Conservation (phyloP, 2,329 filamentous ascomycete genomes). For the Pseudopithomyces maydicus region DNA sequence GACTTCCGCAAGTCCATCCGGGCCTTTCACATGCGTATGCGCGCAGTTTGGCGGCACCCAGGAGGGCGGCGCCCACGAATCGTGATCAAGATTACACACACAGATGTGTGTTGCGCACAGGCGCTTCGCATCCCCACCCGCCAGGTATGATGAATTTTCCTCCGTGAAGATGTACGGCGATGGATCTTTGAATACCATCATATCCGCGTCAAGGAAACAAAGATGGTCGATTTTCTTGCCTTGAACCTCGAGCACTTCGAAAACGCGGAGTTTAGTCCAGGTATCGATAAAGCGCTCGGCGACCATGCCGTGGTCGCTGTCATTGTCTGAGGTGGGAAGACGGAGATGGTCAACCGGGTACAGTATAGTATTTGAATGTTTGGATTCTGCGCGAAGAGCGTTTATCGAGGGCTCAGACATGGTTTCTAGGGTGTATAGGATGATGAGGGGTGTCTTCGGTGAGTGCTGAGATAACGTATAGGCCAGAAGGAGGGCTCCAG, state of each 20-base stretch:
- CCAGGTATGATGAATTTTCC: slow-evolving; percentile 41
- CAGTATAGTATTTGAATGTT: slow-evolving; percentile 48
- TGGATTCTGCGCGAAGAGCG: slow-evolving; percentile 50
- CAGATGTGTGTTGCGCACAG: slow-evolving; percentile 58
- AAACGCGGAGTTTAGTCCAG: slow-evolving; percentile 62
- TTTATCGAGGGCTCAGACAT: slow-evolving; percentile 47
- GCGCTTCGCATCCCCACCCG: slow-evolving; percentile 30
- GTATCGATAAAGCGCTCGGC: slow-evolving; percentile 60
- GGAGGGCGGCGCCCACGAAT: slow-evolving; percentile 55
- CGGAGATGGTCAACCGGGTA: slow-evolving; percentile 49
- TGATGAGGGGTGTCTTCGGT: slow-evolving; percentile 55
- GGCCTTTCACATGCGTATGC: slow-evolving; percentile 48
- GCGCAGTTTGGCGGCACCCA: slow-evolving; percentile 58
- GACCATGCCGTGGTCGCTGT: slow-evolving; percentile 39
- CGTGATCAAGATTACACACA: slow-evolving; percentile 58
- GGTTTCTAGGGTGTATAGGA: slow-evolving; percentile 53
- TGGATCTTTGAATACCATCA: slow-evolving; percentile 53
- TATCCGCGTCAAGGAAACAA: slow-evolving; percentile 60
- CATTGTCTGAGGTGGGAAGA: slow-evolving; percentile 29
- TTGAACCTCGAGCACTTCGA: slow-evolving; percentile 43
- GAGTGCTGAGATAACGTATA: slow-evolving; percentile 54
- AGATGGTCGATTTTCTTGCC: slow-evolving; percentile 43
- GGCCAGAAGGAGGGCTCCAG: slow-evolving; percentile 57
- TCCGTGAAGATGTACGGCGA: slow-evolving; percentile 47
- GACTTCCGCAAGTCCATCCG: slow-evolving; percentile 39